Percentiles rank a stretch among this genome's conserved stretches.
phyloP scores from a whole-genome alignment of 306 rosid species.

The Cucurbita pepo region DNA sequence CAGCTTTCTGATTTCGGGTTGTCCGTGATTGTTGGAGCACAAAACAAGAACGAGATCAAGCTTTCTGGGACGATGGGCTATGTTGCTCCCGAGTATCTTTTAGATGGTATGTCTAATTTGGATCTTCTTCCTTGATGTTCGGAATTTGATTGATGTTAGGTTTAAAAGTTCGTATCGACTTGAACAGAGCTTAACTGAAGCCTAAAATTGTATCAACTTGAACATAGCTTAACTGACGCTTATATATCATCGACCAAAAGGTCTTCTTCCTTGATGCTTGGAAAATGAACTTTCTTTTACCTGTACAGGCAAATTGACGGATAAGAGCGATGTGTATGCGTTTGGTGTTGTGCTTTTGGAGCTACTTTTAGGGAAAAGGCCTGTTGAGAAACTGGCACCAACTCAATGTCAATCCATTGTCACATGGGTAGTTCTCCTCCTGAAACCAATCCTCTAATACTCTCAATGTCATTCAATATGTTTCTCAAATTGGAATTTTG shows the following conservation, averaged over 20 bases:
- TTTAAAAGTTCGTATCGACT: neutral
- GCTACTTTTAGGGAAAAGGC: constrained; percentile 69
- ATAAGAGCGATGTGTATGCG: constrained; percentile 91
- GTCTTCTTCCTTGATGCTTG: too few species aligned
- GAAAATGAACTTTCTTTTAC: neutral
- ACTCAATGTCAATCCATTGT: constrained; percentile 83
- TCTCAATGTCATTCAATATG: neutral
- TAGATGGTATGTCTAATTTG: constrained; percentile 57
- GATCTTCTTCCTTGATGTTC: neutral
- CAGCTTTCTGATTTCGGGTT: constrained; percentile 96
- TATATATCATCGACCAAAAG: too few species aligned
- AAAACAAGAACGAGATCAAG: constrained; percentile 61
- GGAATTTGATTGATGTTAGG: neutral
- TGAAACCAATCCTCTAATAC: neutral
- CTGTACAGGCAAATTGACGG: constrained; percentile 65
- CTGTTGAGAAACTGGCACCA: constrained; percentile 75
- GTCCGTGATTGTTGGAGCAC: constrained; percentile 68
- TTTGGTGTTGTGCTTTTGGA: constrained; percentile 86
- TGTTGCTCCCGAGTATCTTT: constrained; percentile 87
- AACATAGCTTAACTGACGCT: neutral
- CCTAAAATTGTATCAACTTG: too few species aligned
- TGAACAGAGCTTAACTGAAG: too few species aligned
- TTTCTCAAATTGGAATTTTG: neutral
- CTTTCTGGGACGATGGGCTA: constrained; percentile 90
- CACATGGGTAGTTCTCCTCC: constrained; percentile 62